A percentile compares a stretch with the other conserved stretches of the same genome.
Evolutionary conservation across 192 early-diverging fungal species (phyloP).

Genomic region (Borealophlyctis nickersoniae): DNA sequence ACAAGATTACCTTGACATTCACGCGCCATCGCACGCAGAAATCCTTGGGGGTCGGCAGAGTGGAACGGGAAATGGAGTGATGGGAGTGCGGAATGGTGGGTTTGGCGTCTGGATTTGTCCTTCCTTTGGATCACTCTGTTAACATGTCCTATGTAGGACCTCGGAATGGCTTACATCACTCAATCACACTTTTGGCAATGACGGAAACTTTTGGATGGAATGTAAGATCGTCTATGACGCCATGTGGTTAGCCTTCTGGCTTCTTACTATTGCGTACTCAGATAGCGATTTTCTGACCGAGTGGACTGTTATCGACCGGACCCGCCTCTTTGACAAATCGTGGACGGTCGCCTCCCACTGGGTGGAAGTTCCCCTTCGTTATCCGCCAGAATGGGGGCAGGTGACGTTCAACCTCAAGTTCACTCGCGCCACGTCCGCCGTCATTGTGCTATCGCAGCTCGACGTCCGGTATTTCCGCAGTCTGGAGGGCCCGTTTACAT

Average conservation of each 20-base stretch:
- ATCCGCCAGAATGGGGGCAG: conserved; percentile 16
- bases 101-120: neutral
- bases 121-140: neutral
- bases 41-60: conserved; percentile 50
- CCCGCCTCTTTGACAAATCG: conserved; percentile 20
- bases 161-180: conserved; percentile 33
- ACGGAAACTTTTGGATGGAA: conserved; percentile 37
- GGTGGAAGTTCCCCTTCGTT: conserved; percentile 13
- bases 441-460: conserved; percentile 25
- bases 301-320: conserved; percentile 19
- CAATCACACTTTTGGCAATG: conserved; percentile 31
- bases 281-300: conserved; percentile 31
- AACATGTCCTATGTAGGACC: conserved; percentile 16
- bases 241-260: no score
- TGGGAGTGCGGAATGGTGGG: conserved; percentile 20
- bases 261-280: no score
- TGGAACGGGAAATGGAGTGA: conserved; percentile 49
- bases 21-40: conserved; percentile 20
- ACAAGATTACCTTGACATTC: no score
- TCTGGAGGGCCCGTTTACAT: conserved; percentile 15
- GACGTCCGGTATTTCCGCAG: conserved; percentile 24
- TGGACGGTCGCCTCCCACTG: conserved; percentile 24
- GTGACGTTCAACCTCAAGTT: conserved; percentile 19
- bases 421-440: neutral
- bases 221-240: conserved; percentile 27